These are phyloP conservation scores for Aspergillus olivimuriae DNA, from an alignment of 495 filamentous ascomycete species.

Conservation along the genomic window DNA sequence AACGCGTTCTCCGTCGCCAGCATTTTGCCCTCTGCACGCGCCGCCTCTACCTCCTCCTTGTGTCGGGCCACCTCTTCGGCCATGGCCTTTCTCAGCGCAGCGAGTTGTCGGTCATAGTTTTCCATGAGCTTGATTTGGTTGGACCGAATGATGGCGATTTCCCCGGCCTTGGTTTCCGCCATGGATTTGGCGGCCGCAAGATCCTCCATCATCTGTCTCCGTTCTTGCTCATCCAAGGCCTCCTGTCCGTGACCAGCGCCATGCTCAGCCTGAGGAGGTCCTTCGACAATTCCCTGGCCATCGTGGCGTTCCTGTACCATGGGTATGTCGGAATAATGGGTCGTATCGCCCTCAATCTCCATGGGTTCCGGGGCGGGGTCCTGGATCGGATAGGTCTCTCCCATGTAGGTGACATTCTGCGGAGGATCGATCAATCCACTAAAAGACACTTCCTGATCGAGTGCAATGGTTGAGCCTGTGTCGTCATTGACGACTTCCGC, in stretches of 20 bases:
- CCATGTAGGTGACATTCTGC: constrained; percentile 7
- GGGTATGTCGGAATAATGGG: constrained; percentile 3
- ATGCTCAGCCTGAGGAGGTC: neutral
- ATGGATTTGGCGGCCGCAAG: constrained; percentile 43
- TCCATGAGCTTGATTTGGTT: constrained; percentile 50
- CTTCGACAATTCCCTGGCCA: constrained; percentile 23
- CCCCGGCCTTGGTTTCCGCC: constrained; percentile 52
- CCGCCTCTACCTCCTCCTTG: constrained; percentile 51
- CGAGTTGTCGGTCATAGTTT: constrained; percentile 50
- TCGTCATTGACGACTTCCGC: constrained; percentile 46
- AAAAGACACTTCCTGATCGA: constrained; percentile 24
- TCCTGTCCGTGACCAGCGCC: constrained; percentile 40
- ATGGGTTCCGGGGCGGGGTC: constrained; percentile 8
- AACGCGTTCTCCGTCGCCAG: constrained; percentile 60
- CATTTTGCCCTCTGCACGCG: constrained; percentile 50
- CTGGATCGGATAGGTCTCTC: constrained; percentile 2
- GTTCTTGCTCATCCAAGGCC: constrained; percentile 41
- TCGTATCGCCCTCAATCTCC: constrained; percentile 9
- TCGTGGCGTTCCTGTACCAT: constrained; percentile 17
- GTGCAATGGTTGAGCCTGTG: constrained; percentile 16
- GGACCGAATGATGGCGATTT: constrained; percentile 61
- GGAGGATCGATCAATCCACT: constrained; percentile 11
- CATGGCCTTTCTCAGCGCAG: constrained; percentile 46
- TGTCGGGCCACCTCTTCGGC: constrained; percentile 49
- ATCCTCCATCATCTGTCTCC: constrained; percentile 34